A percentile compares a stretch with the other conserved stretches of the same genome.
These are phyloP conservation scores for Xylariaceae sp. DNA, from an alignment of 2,329 filamentous ascomycete species.

Conservation along the genomic window DNA sequence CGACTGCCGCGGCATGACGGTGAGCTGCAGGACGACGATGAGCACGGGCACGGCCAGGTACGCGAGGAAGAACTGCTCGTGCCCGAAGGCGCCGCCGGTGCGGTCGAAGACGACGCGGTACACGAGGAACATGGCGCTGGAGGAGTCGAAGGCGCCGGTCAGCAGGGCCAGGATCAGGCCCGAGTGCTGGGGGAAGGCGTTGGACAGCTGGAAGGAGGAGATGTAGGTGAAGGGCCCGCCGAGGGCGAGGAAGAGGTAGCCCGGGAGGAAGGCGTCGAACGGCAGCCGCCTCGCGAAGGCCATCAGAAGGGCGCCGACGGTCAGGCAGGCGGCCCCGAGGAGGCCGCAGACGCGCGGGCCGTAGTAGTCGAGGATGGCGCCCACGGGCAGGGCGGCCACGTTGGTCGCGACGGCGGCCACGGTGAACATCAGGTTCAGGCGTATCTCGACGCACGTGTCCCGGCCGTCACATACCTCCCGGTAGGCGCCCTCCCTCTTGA, in stretches of 20 bases:
- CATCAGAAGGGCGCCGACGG: slow-evolving; percentile 64
- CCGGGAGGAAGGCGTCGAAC: slow-evolving; percentile 68
- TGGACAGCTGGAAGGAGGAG: slow-evolving; percentile 75
- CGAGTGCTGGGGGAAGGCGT: slow-evolving; percentile 69
- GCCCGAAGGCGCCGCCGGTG: slow-evolving; percentile 47
- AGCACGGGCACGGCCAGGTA: slow-evolving; percentile 65
- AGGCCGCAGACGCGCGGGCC: slow-evolving; percentile 72
- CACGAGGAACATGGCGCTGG: slow-evolving; percentile 67
- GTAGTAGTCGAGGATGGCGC: slow-evolving; percentile 74
- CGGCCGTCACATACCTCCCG: slow-evolving; percentile 47
- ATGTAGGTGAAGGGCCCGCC: slow-evolving; percentile 79
- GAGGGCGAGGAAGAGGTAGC: slow-evolving; percentile 68
- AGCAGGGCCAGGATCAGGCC: slow-evolving; percentile 73
- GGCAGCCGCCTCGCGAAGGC: slow-evolving; percentile 56
- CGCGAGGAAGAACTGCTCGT: slow-evolving; percentile 60
- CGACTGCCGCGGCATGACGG: slow-evolving; percentile 64
- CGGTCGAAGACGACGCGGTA: slow-evolving; percentile 65
- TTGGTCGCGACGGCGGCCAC: slow-evolving; percentile 83
- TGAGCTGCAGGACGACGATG: slow-evolving; percentile 60
- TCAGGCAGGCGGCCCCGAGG: slow-evolving; percentile 61
- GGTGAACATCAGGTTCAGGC: slow-evolving; percentile 87
- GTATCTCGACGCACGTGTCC: slow-evolving; percentile 46
- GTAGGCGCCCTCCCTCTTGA: slow-evolving; percentile 68
- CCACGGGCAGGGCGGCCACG: slow-evolving; percentile 76
- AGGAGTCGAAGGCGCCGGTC: slow-evolving; percentile 77